phyloP scores from a whole-genome alignment of 2,329 filamentous ascomycete species.

The Aspergillaceae sp. region DNA sequence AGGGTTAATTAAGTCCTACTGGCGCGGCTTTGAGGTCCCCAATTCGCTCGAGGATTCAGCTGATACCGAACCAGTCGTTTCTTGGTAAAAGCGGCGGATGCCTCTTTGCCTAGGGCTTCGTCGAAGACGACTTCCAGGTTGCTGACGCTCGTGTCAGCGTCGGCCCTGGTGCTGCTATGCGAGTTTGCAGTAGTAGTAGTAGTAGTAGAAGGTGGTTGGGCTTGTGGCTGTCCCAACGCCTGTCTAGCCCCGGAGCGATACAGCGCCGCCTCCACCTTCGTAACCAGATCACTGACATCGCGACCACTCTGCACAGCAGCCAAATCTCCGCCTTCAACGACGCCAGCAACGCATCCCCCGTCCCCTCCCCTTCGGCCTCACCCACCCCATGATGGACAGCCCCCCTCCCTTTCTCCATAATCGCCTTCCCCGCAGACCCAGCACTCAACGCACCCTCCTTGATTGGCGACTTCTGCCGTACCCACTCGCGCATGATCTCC shows the following conservation, averaged over 20 bases:
- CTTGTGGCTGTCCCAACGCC: slow-evolving; percentile 4
- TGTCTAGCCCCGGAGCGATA: slow-evolving; percentile 27
- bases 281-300: slow-evolving; percentile 32
- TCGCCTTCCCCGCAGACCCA: slow-evolving; percentile 61
- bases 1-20: slow-evolving; percentile 6
- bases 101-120: slow-evolving; percentile 64
- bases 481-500: slow-evolving; percentile 91
- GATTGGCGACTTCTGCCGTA: slow-evolving; percentile 68
- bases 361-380: slow-evolving; percentile 16
- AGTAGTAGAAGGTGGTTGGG: neutral
- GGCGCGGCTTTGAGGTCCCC: slow-evolving; percentile 67
- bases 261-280: slow-evolving; percentile 37
- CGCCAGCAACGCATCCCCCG: slow-evolving; percentile 22
- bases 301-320: slow-evolving; percentile 25
- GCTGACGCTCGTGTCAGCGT: too few species aligned
- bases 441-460: slow-evolving; percentile 63
- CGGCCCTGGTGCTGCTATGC: slow-evolving; percentile 25
- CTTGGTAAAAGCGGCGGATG: slow-evolving; percentile 36
- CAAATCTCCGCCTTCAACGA: slow-evolving; percentile 30
- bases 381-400: neutral
- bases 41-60: slow-evolving; percentile 80
- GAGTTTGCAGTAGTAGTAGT: slow-evolving; percentile 8
- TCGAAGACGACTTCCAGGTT: slow-evolving; percentile 64
- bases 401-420: slow-evolving; percentile 47
- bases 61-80: slow-evolving; percentile 78